A percentile compares a stretch with the other conserved stretches of the same genome.
Conservation (phyloP, 192 early-diverging fungal genomes). For the Cetraspora pellucida region DNA sequence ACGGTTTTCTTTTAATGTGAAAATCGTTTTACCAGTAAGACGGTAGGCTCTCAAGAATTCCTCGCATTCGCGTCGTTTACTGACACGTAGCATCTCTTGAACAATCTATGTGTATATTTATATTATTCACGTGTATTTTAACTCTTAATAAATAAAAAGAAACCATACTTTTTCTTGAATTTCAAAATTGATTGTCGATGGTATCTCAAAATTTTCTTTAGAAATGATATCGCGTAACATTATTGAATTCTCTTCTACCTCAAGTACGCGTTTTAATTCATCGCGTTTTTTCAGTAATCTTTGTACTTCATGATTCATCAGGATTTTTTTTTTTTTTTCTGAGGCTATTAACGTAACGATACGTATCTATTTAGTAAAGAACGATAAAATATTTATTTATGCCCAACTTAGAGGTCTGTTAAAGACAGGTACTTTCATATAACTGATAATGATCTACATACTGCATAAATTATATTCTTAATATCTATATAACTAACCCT, state of each 20-base stretch:
- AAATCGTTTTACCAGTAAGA: slow-evolving; percentile 40
- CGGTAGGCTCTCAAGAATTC: slow-evolving; percentile 40
- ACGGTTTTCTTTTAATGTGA: slow-evolving; percentile 34
- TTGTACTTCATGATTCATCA: not conserved
- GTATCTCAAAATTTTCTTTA: slow-evolving; percentile 4
- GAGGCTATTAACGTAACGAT: too few relatives aligned
- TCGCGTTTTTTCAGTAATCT: not conserved
- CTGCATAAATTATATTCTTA: too few relatives aligned
- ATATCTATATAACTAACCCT: too few relatives aligned
- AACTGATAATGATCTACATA: too few relatives aligned
- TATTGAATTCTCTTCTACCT: not conserved
- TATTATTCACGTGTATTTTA: not conserved
- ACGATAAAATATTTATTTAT: too few relatives aligned
- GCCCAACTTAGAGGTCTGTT: too few relatives aligned
- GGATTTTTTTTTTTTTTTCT: too few relatives aligned
- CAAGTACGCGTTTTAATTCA: not conserved
- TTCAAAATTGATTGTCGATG: not conserved
- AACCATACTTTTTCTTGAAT: not conserved
- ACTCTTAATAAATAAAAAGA: not conserved
- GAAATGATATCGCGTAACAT: not conserved
- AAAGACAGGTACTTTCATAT: too few relatives aligned
- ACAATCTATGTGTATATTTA: not conserved
- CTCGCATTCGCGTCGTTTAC: slow-evolving; percentile 14
- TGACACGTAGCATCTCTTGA: not conserved
- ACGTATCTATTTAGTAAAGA: too few relatives aligned